phyloP scores from a whole-genome alignment of 2,329 filamentous ascomycete species.

The Fusarium circinatum region DNA sequence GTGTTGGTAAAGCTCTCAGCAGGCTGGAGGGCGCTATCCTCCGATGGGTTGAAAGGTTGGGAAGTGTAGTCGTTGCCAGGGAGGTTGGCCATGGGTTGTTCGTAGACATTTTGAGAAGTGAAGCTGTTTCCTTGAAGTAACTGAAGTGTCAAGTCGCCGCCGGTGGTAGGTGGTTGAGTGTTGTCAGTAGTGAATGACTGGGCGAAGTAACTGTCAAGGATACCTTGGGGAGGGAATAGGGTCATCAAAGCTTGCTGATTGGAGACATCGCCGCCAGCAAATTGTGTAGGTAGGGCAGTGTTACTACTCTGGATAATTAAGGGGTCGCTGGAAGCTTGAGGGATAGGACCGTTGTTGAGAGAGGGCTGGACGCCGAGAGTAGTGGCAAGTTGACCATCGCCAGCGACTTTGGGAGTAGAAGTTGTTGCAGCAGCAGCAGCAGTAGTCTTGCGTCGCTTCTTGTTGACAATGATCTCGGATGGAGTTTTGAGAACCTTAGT shows the following conservation, averaged over 20 bases:
- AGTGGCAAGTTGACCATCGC: neutral
- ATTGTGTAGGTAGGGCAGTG: neutral
- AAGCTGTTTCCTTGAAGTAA: neutral
- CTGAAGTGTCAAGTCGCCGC: neutral
- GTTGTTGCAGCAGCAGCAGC: neutral
- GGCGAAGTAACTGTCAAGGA: neutral
- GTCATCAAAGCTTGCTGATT: neutral
- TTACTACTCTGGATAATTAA: neutral
- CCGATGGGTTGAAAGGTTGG: neutral
- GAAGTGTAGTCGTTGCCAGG: neutral
- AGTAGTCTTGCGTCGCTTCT: slow-evolving; percentile 5
- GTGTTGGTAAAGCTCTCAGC: neutral
- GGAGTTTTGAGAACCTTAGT: neutral
- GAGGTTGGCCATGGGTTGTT: neutral
- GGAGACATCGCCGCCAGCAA: neutral
- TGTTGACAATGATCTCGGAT: neutral
- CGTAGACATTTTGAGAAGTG: neutral
- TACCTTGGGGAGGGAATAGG: neutral
- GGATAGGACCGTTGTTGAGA: neutral
- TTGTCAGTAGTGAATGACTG: neutral
- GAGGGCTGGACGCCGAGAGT: neutral
- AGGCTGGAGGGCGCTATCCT: neutral
- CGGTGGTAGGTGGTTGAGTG: neutral
- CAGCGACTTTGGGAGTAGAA: neutral
- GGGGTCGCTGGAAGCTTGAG: neutral